Percentiles rank a stretch among this genome's conserved stretches.
Evolutionary conservation across 108 stramenopile genomes (phyloP).

Genomic region (Pseudonitzschia delicatissima): DNA sequence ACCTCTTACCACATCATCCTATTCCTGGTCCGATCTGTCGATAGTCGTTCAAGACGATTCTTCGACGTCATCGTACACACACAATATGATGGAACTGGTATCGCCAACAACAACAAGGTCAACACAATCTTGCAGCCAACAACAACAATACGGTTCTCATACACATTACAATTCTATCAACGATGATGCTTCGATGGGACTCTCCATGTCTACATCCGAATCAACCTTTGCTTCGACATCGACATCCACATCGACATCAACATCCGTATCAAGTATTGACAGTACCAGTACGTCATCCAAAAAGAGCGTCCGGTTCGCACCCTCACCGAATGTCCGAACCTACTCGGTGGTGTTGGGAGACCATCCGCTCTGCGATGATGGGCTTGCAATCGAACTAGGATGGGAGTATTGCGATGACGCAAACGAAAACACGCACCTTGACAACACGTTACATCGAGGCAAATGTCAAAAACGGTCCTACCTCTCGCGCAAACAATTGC

Average conservation of each 20-base stretch:
- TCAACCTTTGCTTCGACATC: neutral
- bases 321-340: slow-evolving; percentile 14
- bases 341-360: slow-evolving; percentile 12
- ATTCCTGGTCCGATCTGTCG: neutral
- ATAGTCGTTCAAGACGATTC: neutral
- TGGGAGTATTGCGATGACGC: no score
- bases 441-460: neutral
- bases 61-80: neutral
- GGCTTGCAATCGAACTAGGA: slow-evolving; percentile 17
- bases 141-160: no score
- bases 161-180: no score
- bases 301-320: slow-evolving; percentile 5
- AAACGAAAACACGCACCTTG: no score
- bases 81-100: no score
- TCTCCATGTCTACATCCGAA: no score
- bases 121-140: no score
- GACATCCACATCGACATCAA: neutral
- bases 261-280: neutral
- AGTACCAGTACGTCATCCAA: neutral
- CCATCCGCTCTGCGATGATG: slow-evolving; percentile 19
- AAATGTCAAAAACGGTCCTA: neutral
- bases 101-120: no score
- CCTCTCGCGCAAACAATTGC: neutral
- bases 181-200: no score
- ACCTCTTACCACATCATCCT: neutral